Conservation (phyloP, 2,329 filamentous ascomycete genomes). For the Hypocrella siamensis region DNA sequence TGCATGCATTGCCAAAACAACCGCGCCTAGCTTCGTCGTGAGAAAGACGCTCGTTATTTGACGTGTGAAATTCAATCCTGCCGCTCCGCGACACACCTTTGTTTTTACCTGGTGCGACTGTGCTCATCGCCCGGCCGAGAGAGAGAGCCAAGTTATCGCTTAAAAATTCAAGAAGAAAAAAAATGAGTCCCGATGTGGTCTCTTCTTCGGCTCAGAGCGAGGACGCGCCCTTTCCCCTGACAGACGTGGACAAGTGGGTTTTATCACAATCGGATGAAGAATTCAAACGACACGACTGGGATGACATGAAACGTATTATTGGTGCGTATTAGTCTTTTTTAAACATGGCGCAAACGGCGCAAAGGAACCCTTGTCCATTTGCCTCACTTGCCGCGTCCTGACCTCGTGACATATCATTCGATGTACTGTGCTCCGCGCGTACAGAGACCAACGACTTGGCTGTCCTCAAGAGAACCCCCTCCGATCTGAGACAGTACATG, state of each 20-base stretch:
- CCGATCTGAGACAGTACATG: slow-evolving; percentile 65
- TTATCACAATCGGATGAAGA: slow-evolving; percentile 51
- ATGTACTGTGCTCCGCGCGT: too few species aligned
- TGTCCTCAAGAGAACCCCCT: slow-evolving; percentile 63
- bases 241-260: slow-evolving; percentile 40
- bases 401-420: too few species aligned
- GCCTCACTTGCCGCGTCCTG: background rate
- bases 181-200: background rate
- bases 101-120: too few species aligned
- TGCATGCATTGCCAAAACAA: too few species aligned
- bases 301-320: slow-evolving; percentile 52
- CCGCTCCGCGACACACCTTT: too few species aligned
- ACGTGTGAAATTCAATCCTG: too few species aligned
- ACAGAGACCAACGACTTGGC: slow-evolving; percentile 47
- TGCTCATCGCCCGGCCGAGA: too few species aligned
- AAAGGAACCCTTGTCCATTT: background rate
- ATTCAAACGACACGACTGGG: slow-evolving; percentile 59
- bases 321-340: slow-evolving; percentile 21
- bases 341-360: background rate
- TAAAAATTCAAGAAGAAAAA: background rate
- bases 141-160: background rate
- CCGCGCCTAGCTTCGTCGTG: too few species aligned
- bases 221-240: slow-evolving; percentile 41
- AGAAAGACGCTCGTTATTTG: too few species aligned
- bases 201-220: slow-evolving; percentile 6